phyloP scores from a whole-genome alignment of 192 early-diverging fungal genomes.

The Linnemannia hyalina region DNA sequence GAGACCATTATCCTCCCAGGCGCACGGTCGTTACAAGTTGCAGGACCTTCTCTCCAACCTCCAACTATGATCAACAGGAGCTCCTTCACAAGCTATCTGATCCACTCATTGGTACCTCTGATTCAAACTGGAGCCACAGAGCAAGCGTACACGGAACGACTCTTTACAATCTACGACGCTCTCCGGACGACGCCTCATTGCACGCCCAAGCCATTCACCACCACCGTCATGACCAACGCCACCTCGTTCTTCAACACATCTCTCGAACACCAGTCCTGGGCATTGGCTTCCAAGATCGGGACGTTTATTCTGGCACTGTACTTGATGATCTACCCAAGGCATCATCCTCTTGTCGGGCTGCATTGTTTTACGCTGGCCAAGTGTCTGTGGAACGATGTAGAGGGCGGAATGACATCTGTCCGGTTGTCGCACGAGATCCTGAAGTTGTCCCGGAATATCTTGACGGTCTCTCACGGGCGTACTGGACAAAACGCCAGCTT shows the following conservation, averaged over 20 bases:
- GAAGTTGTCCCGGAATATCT: constrained; percentile 23
- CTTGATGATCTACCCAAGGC: constrained; percentile 61
- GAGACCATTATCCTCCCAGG: constrained; percentile 42
- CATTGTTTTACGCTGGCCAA: constrained; percentile 63
- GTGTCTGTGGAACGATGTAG: constrained; percentile 62
- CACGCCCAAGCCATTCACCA: constrained; percentile 50
- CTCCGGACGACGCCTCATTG: constrained; percentile 21
- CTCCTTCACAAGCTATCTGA: constrained; percentile 40
- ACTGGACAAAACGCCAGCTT: constrained; percentile 24
- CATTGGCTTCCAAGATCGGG: constrained; percentile 57
- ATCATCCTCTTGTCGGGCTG: constrained; percentile 63
- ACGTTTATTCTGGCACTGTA: constrained; percentile 62
- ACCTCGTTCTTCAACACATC: constrained; percentile 59
- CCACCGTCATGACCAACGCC: constrained; percentile 46
- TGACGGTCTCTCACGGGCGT: constrained; percentile 40
- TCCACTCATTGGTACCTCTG: constrained; percentile 51
- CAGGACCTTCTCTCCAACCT: constrained; percentile 26
- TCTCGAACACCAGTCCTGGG: constrained; percentile 55
- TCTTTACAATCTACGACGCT: constrained; percentile 29
- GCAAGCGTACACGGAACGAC: constrained; percentile 25
- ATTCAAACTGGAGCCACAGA: constrained; percentile 29
- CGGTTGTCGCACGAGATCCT: constrained; percentile 40
- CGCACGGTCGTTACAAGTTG: constrained; percentile 25
- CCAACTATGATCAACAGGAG: constrained; percentile 22
- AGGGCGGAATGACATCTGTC: constrained; percentile 43